Percentiles rank a stretch among this genome's conserved stretches.
phyloP scores from a whole-genome alignment of 1,284 basidiomycete species.

The Tilletiopsis washingtonensis region DNA sequence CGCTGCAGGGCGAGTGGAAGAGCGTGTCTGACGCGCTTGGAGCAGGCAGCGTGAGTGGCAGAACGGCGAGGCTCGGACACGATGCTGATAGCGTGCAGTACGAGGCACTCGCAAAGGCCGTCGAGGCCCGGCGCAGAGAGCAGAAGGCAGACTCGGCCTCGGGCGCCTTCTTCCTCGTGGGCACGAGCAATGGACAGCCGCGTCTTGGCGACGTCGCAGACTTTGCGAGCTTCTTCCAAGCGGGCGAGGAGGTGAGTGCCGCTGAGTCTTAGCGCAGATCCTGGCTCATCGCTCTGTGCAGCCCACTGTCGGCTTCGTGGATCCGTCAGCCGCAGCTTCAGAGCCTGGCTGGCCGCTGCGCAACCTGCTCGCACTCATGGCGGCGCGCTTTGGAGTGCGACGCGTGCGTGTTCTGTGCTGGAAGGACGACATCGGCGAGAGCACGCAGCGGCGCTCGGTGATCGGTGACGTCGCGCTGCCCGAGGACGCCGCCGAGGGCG shows the following conservation, averaged over 20 bases:
- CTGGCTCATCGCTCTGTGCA: not conserved
- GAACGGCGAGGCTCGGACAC: too few relatives aligned
- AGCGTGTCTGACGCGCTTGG: too few relatives aligned
- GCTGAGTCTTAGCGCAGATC: not conserved
- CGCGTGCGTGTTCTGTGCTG: constrained; percentile 51
- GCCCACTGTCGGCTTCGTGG: constrained; percentile 56
- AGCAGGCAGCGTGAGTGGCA: too few relatives aligned
- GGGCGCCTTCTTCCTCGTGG: constrained; percentile 25
- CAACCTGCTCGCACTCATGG: constrained; percentile 69
- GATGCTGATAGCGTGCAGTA: too few relatives aligned
- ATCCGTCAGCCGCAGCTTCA: constrained; percentile 69
- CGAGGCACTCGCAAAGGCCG: not conserved
- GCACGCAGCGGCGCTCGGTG: too few relatives aligned
- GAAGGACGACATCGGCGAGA: constrained; percentile 30
- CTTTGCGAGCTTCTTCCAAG: constrained; percentile 52
- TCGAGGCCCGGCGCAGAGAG: too few relatives aligned
- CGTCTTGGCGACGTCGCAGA: constrained; percentile 8
- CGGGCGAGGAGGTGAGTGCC: constrained; percentile 28
- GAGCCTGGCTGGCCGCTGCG: constrained; percentile 91
- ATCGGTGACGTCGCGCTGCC: too few relatives aligned
- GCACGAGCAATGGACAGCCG: not conserved
- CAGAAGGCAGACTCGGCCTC: constrained; percentile 11
- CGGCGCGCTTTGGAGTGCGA: constrained; percentile 41
- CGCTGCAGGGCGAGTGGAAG: too few relatives aligned
- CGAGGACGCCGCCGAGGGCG: too few relatives aligned